These are phyloP conservation scores for Beta corolliflora DNA, from an alignment of 179 eudicot genomes.

Conservation along the genomic window DNA sequence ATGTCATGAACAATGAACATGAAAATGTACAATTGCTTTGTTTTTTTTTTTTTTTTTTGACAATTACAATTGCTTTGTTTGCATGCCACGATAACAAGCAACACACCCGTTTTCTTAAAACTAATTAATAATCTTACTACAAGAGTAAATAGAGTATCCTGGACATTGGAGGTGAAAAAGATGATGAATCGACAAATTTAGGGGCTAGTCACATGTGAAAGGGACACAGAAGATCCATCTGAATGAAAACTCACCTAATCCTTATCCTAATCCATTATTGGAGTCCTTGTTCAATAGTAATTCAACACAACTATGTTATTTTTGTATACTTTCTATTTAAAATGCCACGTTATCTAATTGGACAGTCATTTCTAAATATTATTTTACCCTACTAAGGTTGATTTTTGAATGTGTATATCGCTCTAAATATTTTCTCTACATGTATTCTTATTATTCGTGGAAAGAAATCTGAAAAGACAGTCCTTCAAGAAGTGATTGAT, in stretches of 20 bases:
- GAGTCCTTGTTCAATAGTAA: background rate
- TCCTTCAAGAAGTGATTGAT: too few relatives aligned
- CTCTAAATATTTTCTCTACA: too few relatives aligned
- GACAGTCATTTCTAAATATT: too few relatives aligned
- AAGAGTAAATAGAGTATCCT: background rate
- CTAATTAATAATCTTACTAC: background rate
- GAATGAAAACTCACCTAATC: too few relatives aligned
- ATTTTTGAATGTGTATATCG: too few relatives aligned
- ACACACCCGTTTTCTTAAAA: background rate
- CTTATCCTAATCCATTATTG: background rate
- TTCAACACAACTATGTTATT: too few relatives aligned
- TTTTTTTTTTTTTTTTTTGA: too few relatives aligned
- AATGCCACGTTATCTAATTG: too few relatives aligned
- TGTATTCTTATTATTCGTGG: too few relatives aligned
- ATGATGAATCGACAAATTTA: background rate
- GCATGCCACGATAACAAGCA: background rate
- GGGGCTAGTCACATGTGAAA: conserved; percentile 12
- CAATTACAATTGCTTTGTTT: background rate
- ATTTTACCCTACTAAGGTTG: too few relatives aligned
- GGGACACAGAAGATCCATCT: background rate
- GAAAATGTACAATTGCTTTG: background rate
- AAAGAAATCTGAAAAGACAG: too few relatives aligned
- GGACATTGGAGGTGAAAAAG: background rate
- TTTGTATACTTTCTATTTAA: too few relatives aligned
- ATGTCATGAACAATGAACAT: background rate